Conservation (phyloP, 176 grass and related monocot genomes). For the Ananas comosus region DNA sequence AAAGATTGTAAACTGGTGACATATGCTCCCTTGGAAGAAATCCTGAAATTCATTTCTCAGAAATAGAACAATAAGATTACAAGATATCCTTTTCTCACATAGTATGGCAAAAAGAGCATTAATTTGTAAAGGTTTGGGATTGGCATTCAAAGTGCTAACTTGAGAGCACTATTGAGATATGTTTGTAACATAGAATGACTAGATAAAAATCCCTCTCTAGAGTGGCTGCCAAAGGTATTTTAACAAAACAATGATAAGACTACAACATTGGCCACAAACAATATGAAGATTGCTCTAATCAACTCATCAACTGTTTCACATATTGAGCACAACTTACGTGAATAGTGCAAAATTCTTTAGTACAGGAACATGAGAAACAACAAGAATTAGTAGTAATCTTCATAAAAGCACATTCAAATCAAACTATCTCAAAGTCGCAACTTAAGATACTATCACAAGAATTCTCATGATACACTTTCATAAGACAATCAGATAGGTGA, state of each 20-base stretch:
- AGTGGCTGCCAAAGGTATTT: too few relatives aligned
- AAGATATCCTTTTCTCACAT: too few relatives aligned
- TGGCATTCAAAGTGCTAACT: neutral
- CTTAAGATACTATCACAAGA: too few relatives aligned
- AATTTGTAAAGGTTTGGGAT: too few relatives aligned
- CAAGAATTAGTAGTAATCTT: too few relatives aligned
- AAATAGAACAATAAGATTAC: too few relatives aligned
- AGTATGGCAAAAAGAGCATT: too few relatives aligned
- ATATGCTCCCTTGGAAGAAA: constrained; percentile 5
- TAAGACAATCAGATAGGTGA: neutral
- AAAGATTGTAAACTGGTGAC: constrained; percentile 9
- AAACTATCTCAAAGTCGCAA: too few relatives aligned
- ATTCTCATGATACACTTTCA: too few relatives aligned
- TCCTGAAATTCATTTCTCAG: neutral
- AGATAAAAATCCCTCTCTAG: too few relatives aligned
- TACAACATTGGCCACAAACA: neutral
- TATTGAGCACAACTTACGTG: too few relatives aligned
- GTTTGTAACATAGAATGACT: neutral
- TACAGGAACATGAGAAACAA: neutral
- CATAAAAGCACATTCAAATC: too few relatives aligned
- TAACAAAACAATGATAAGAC: neutral
- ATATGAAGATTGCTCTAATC: neutral
- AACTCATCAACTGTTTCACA: neutral
- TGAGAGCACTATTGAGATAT: neutral
- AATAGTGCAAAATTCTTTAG: neutral